These are phyloP conservation scores for Otatea glauca DNA, from an alignment of 176 grass and related monocot genomes.

Conservation along the genomic window DNA sequence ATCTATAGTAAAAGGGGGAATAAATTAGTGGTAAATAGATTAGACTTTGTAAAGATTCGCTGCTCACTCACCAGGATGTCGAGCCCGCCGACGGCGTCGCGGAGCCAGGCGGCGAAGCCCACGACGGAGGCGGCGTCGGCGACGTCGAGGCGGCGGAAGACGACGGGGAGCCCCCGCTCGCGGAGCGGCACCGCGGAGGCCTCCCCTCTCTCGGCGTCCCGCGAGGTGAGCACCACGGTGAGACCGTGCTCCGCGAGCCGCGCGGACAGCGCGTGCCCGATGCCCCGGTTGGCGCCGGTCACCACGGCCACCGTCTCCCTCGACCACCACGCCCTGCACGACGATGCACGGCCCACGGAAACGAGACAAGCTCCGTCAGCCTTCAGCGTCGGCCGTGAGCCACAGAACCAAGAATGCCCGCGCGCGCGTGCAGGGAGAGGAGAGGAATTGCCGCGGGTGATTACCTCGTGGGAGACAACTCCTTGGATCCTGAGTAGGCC, in stretches of 20 bases:
- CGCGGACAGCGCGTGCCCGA: slow-evolving; percentile 72
- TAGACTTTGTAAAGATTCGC: neutral
- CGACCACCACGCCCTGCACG: slow-evolving; percentile 68
- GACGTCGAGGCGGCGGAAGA: slow-evolving; percentile 72
- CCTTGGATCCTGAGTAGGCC: slow-evolving; percentile 46
- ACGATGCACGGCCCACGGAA: neutral
- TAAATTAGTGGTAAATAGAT: neutral
- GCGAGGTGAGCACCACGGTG: slow-evolving; percentile 88
- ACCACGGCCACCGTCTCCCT: slow-evolving; percentile 87
- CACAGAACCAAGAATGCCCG: neutral
- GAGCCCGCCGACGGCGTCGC: slow-evolving; percentile 54
- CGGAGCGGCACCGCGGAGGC: slow-evolving; percentile 71
- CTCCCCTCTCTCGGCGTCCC: slow-evolving; percentile 69
- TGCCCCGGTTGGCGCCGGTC: slow-evolving; percentile 93
- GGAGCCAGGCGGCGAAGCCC: slow-evolving; percentile 71
- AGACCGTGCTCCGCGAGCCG: slow-evolving; percentile 76
- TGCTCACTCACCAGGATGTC: slow-evolving; percentile 74
- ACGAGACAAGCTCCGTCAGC: neutral
- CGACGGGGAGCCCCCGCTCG: slow-evolving; percentile 46
- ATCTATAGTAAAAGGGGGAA: slow-evolving; percentile 1
- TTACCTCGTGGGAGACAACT: slow-evolving; percentile 35
- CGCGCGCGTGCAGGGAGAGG: neutral
- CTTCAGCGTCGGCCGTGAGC: neutral
- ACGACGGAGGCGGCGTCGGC: slow-evolving; percentile 62
- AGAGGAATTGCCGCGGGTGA: neutral